Evolutionary conservation across 345 rosid genomes (phyloP), one percentile per base, ranked within the genome.

Genomic region (Eucalyptus coolabah): DNA sequence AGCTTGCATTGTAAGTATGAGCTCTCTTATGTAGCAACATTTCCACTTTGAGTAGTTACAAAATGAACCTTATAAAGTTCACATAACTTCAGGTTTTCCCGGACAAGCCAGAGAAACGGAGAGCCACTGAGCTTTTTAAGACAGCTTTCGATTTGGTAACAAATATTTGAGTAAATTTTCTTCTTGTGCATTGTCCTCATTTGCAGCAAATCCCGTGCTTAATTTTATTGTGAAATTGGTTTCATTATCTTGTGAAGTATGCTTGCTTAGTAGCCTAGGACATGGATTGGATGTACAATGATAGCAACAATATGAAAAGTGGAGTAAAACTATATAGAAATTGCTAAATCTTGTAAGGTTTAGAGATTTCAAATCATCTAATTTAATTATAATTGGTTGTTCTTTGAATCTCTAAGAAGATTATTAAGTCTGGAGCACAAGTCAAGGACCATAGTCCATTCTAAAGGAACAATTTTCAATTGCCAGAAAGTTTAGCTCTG

Each of bases 41-140:
- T 92, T 63, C 19, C 69, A 44, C 47, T 72, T 91, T 47, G 17
- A 63, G 42, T 89, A 30, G 87, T 59, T 32, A 42, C 3, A 40
- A 85, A 77, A 86, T 37, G 53, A 59, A 63, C 82, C 67, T 83
- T 54, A 51, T 21, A 60, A 5, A 77, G 83, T 77, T 77, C 47
- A 40, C 5, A 3, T 77, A 4, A 21, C 90, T 90, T 92, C 94
- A 98, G 99, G 98, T 98, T 53, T 98, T 96, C 91, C 98, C 97
- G 51, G 99, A 98, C 81, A 95, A 94, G 91, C 99, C 98, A 88
- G 99, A 98, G 93, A 95, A 92, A 91, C 95, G 98, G 32, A 95
- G 98, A 93, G 98, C 98, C 91, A 91, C 95, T 3, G 88, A 96
- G 91, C 93, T 94, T 88, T 98, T 98, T 90, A 94, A 92, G 94